Conservation (phyloP, 192 early-diverging fungal genomes). For the Coemansia sp. region DNA sequence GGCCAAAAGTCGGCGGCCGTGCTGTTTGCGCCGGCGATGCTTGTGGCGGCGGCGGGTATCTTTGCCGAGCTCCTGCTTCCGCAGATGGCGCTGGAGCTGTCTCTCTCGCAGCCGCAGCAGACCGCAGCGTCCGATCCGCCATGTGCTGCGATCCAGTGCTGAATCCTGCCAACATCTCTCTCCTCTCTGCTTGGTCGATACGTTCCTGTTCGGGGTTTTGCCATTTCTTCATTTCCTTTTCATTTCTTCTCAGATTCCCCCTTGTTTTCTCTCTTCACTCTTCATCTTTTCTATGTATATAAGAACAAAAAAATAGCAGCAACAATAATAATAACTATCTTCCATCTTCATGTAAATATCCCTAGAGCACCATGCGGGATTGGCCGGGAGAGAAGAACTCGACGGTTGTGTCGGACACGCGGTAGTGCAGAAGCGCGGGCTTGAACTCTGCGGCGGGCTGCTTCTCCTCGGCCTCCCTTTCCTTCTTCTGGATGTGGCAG, state of each 20-base stretch:
- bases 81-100: constrained; percentile 41
- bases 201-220: no score
- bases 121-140: neutral
- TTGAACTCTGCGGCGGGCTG: constrained; percentile 17
- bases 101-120: constrained; percentile 21
- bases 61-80: constrained; percentile 28
- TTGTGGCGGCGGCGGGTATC: constrained; percentile 10
- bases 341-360: neutral
- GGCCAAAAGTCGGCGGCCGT: neutral
- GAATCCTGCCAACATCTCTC: neutral
- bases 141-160: neutral
- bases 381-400: constrained; percentile 51
- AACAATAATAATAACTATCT: neutral
- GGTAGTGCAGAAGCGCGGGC: constrained; percentile 32
- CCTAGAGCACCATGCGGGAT: constrained; percentile 40
- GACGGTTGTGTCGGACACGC: constrained; percentile 35
- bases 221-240: no score
- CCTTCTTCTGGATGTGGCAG: constrained; percentile 35
- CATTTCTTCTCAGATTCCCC: neutral
- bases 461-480: no score
- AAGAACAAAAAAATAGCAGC: neutral
- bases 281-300: constrained; percentile 3
- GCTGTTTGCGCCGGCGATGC: neutral
- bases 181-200: no score
- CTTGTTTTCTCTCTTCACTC: neutral